phyloP scores from a whole-genome alignment of 768 basidiomycete genomes.

The Suillus ampliporus region DNA sequence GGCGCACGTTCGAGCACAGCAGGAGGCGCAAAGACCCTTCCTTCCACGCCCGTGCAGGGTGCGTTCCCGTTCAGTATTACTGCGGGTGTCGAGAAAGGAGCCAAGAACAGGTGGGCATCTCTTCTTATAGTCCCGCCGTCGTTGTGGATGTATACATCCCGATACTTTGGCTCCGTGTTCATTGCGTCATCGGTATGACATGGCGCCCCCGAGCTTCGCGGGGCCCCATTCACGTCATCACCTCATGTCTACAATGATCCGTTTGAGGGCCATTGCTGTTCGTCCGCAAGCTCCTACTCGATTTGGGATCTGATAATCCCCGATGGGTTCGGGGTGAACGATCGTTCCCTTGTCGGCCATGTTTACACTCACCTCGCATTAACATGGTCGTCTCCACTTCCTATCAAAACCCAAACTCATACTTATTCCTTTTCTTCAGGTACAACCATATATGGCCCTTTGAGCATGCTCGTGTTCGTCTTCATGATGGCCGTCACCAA shows the following conservation, averaged over 20 bases:
- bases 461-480: slow-evolving; percentile 88
- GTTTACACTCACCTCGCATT: too few species aligned
- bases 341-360: too few species aligned
- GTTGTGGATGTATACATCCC: neutral
- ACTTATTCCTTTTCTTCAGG: slow-evolving; percentile 43
- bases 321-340: neutral
- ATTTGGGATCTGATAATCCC: neutral
- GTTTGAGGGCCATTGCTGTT: too few species aligned
- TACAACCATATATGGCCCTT: slow-evolving; percentile 99
- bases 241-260: neutral
- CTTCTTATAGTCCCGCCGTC: neutral
- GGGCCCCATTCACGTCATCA: neutral
- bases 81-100: slow-evolving; percentile 93
- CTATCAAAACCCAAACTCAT: neutral
- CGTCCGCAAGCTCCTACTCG: neutral
- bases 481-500: slow-evolving; percentile 48
- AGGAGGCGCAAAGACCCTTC: slow-evolving; percentile 19
- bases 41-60: slow-evolving; percentile 22
- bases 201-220: neutral
- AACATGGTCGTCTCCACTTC: neutral
- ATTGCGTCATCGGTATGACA: slow-evolving; percentile 5
- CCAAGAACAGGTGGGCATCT: slow-evolving; percentile 78
- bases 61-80: slow-evolving; percentile 90
- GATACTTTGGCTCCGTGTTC: neutral
- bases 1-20: slow-evolving; percentile 1